These are phyloP conservation scores for Populus deltoides DNA, from an alignment of 345 rosid genomes.

Conservation along the genomic window DNA sequence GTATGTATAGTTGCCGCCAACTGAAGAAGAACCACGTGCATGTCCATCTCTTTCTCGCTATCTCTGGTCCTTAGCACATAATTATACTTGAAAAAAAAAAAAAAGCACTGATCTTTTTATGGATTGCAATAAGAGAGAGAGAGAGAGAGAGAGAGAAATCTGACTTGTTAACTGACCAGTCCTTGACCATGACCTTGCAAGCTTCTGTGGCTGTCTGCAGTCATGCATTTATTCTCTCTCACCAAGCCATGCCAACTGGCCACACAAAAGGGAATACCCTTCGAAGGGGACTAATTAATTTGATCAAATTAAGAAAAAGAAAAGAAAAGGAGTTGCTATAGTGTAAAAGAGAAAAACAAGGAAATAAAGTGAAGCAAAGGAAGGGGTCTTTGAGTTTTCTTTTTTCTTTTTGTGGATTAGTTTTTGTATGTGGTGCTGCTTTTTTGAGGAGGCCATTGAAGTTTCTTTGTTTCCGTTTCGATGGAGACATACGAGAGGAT, in stretches of 20 bases:
- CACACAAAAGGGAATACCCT: not conserved
- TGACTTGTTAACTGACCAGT: conserved; percentile 26
- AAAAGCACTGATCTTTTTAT: not conserved
- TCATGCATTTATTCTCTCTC: conserved; percentile 46
- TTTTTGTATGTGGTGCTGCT: conserved; percentile 15
- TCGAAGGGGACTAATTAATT: not conserved
- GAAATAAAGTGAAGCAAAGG: not conserved
- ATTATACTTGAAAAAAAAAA: not conserved
- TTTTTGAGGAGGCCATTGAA: conserved; percentile 20
- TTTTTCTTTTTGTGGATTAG: conserved; percentile 1
- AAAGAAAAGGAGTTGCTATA: not conserved
- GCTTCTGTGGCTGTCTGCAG: conserved; percentile 1
- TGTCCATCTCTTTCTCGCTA: conserved; percentile 29
- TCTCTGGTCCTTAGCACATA: not conserved
- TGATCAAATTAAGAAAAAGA: not conserved
- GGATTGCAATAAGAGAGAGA: conserved; percentile 4
- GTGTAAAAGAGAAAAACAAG: not conserved
- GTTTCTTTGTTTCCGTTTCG: conserved; percentile 31
- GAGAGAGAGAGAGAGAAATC: conserved; percentile 5
- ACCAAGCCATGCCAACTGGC: conserved; percentile 32
- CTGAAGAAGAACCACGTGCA: conserved; percentile 57
- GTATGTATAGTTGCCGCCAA: conserved; percentile 23
- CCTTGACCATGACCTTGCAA: not conserved
- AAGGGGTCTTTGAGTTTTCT: not conserved
- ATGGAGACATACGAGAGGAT: conserved; percentile 18